Evolutionary conservation across 139 green algal species (phyloP).

Genomic region (Chlorella sp.): DNA sequence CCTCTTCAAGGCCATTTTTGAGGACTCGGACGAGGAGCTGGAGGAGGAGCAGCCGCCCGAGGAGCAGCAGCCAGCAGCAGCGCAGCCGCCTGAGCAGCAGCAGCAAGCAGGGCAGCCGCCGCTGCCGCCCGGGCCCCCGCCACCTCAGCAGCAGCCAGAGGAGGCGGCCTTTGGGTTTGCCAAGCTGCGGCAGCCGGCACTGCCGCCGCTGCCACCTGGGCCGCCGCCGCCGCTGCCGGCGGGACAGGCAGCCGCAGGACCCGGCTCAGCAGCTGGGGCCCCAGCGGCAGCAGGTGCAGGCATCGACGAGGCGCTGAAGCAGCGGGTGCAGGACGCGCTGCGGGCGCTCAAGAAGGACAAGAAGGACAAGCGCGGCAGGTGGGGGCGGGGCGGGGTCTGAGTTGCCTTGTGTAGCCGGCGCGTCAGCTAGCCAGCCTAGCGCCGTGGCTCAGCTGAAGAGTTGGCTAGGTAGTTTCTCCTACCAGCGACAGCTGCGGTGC

Average conservation of each 20-base stretch:
- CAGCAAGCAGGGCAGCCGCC: too few relatives aligned
- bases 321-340: slow-evolving; percentile 42
- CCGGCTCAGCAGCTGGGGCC: not conserved
- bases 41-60: slow-evolving; percentile 61
- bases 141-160: not conserved
- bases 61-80: not conserved
- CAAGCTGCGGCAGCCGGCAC: not conserved
- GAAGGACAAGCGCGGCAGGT: slow-evolving; percentile 46
- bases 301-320: slow-evolving; percentile 10
- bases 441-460: too few relatives aligned
- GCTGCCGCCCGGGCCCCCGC: too few relatives aligned
- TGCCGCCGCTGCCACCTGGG: not conserved
- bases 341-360: slow-evolving; percentile 22
- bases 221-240: not conserved
- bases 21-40: slow-evolving; percentile 58
- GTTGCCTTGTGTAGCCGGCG: too few relatives aligned
- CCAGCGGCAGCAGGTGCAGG: not conserved
- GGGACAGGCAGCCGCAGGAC: not conserved
- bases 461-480: too few relatives aligned
- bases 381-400: too few relatives aligned
- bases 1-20: slow-evolving; percentile 91
- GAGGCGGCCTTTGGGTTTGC: not conserved
- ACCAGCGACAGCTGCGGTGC: too few relatives aligned
- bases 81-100: too few relatives aligned
- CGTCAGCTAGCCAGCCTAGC: too few relatives aligned